phyloP scores from a whole-genome alignment of 2,329 filamentous ascomycete species.

The Ceratocystis eucalypticola region DNA sequence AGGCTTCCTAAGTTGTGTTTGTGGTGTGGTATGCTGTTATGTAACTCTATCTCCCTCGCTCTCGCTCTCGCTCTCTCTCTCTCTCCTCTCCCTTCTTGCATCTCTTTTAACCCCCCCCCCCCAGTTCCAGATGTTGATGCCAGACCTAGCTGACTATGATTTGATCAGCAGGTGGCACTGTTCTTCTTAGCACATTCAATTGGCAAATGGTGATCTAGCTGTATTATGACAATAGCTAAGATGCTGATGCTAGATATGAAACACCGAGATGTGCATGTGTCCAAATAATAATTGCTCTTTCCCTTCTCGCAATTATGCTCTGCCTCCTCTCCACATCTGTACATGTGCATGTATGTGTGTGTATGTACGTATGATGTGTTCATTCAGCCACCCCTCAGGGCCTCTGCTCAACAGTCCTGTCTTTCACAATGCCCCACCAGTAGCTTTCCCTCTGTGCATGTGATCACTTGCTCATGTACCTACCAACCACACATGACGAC shows the following conservation, averaged over 20 bases:
- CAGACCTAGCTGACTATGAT: not conserved
- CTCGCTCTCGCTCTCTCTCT: not conserved
- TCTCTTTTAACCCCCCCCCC: not conserved
- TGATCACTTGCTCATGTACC: constrained; percentile 4
- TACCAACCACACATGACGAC: constrained; percentile 1
- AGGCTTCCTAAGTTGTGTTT: not conserved
- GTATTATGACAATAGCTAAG: not conserved
- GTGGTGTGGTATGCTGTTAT: not conserved
- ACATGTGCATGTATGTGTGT: not conserved
- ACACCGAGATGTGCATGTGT: not conserved
- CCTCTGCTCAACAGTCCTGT: not conserved
- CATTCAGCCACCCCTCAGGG: not conserved
- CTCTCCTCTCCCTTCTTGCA: not conserved
- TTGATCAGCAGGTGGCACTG: not conserved
- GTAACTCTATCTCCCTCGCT: not conserved
- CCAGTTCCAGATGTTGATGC: not conserved
- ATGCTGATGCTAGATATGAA: not conserved
- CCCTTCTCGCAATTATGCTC: not conserved
- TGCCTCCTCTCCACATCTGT: not conserved
- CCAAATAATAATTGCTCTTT: not conserved
- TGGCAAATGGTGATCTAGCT: not conserved
- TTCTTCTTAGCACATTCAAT: not conserved
- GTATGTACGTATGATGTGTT: not conserved
- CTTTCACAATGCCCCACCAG: not conserved
- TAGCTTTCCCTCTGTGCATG: not conserved